Evolutionary conservation across 257 asterid genomes (phyloP).

Genomic region (Anisodus tanguticus): DNA sequence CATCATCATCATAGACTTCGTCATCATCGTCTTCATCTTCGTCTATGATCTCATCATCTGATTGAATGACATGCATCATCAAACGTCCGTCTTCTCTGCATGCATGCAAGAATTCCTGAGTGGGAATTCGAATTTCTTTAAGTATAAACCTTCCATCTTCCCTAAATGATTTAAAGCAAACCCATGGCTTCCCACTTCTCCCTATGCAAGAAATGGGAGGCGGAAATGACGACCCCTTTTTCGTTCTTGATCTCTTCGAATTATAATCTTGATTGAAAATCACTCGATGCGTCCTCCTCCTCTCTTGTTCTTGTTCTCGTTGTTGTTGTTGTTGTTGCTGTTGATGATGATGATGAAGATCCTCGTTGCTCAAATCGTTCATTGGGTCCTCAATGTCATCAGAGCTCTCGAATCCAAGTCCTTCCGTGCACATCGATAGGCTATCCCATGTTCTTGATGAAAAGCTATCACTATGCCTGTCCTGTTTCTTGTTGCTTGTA

Average conservation of each 20-base stretch:
- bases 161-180: conserved; percentile 58
- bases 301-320: conserved; percentile 32
- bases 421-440: conserved; percentile 71
- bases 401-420: conserved; percentile 81
- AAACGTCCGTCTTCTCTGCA: conserved; percentile 82
- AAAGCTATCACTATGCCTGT: conserved; percentile 51
- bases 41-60: conserved; percentile 63
- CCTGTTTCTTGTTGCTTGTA: conserved; percentile 30
- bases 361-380: conserved; percentile 41
- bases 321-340: conserved; percentile 27
- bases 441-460: conserved; percentile 61
- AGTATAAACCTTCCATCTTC: conserved; percentile 82
- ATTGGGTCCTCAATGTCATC: conserved; percentile 57
- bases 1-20: neutral
- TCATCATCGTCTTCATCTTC: conserved; percentile 35
- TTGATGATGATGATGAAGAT: conserved; percentile 2
- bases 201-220: conserved; percentile 91
- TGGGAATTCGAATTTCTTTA: conserved; percentile 68
- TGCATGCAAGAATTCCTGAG: conserved; percentile 72
- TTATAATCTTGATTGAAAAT: conserved; percentile 32
- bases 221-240: conserved; percentile 50
- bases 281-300: conserved; percentile 20
- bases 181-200: conserved; percentile 75
- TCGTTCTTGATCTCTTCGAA: conserved; percentile 46
- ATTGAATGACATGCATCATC: conserved; percentile 56